phyloP scores from a whole-genome alignment of 768 basidiomycete species.

The Lentinula sp. region DNA sequence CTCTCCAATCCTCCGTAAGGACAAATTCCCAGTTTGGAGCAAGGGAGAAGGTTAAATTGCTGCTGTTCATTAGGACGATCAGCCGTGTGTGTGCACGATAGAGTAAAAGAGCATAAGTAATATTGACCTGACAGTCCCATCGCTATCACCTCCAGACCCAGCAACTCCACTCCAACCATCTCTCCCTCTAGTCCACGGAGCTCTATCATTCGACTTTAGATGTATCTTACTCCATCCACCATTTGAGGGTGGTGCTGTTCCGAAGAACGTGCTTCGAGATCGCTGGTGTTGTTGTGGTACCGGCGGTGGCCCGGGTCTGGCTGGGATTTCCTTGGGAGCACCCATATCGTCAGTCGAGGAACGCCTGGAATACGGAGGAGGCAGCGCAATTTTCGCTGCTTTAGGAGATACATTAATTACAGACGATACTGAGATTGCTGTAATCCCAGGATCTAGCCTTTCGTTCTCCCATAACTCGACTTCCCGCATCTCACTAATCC shows the following conservation, averaged over 20 bases:
- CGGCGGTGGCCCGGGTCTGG: not conserved
- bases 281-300: slow-evolving; percentile 6
- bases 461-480: slow-evolving; percentile 85
- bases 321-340: not conserved
- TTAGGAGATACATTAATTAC: not conserved
- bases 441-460: slow-evolving; percentile 35
- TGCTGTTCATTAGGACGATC: slow-evolving; percentile 34
- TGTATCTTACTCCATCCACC: slow-evolving; percentile 39
- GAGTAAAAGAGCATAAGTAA: not conserved
- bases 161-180: slow-evolving; percentile 66
- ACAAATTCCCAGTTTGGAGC: slow-evolving; percentile 71
- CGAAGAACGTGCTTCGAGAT: slow-evolving; percentile 1
- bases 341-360: not conserved
- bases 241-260: not conserved
- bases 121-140: slow-evolving; percentile 61
- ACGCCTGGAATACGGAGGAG: not conserved
- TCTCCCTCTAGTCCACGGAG: slow-evolving; percentile 63
- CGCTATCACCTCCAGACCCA: slow-evolving; percentile 20
- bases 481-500: slow-evolving; percentile 57
- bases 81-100: not conserved
- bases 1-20: slow-evolving; percentile 72
- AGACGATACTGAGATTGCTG: not conserved
- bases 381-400: not conserved
- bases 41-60: slow-evolving; percentile 78
- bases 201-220: slow-evolving; percentile 40